Evolutionary conservation across 75 land plant species (phyloP).

Genomic region (Ceratopteris richardii): DNA sequence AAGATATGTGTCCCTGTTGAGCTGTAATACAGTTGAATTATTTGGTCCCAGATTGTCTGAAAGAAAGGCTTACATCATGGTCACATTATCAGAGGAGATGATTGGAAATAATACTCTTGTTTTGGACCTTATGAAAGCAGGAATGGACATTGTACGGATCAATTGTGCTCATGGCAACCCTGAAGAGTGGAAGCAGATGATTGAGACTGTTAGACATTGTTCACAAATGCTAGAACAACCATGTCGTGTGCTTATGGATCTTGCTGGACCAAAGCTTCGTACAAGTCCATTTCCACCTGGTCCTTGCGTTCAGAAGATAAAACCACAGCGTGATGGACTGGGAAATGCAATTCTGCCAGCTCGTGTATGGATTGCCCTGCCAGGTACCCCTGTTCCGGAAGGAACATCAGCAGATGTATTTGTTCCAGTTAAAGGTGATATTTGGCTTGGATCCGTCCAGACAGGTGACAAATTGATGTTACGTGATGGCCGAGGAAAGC

Average conservation of each 20-base stretch:
- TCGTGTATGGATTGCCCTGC: slow-evolving; percentile 33
- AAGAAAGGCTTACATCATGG: slow-evolving; percentile 36
- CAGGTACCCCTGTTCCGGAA: slow-evolving; percentile 27
- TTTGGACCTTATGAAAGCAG: slow-evolving; percentile 30
- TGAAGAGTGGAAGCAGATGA: slow-evolving; percentile 37
- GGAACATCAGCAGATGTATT: slow-evolving; percentile 25
- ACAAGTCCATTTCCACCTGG: slow-evolving; percentile 34
- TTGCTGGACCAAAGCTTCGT: slow-evolving; percentile 60
- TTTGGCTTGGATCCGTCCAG: slow-evolving; percentile 24
- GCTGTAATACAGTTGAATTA: slow-evolving; percentile 19
- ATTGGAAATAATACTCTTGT: slow-evolving; percentile 25
- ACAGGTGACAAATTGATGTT: slow-evolving; percentile 34
- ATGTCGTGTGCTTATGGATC: slow-evolving; percentile 53
- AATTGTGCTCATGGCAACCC: slow-evolving; percentile 61
- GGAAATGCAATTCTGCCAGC: slow-evolving; percentile 36
- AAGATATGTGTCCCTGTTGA: slow-evolving; percentile 9
- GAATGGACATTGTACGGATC: slow-evolving; percentile 40
- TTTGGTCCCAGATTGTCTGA: slow-evolving; percentile 24
- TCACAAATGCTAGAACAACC: slow-evolving; percentile 52
- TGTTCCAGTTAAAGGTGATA: slow-evolving; percentile 25
- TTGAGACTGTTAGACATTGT: slow-evolving; percentile 25
- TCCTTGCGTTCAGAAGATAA: slow-evolving; percentile 37
- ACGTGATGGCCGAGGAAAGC: slow-evolving; percentile 37
- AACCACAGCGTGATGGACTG: slow-evolving; percentile 27
- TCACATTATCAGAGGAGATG: slow-evolving; percentile 43